Conservation (phyloP, 495 filamentous ascomycete genomes). For the Hyphodiscus hymeniophilus region DNA sequence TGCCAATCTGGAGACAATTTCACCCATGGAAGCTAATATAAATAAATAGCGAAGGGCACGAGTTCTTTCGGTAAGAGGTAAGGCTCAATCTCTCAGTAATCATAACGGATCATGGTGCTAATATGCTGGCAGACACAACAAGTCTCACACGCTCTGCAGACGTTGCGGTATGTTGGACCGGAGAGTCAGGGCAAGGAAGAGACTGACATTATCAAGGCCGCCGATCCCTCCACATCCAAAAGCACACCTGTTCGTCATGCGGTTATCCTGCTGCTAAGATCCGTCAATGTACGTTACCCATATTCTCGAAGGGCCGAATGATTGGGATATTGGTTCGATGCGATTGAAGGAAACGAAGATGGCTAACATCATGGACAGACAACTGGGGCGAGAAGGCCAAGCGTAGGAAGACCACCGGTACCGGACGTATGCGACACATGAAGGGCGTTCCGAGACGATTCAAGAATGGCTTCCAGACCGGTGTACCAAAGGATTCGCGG, state of each 20-base stretch:
- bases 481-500: conserved; percentile 75
- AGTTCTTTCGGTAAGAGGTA: conserved; percentile 95
- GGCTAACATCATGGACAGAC: conserved; percentile 45
- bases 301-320: neutral
- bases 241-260: conserved; percentile 95
- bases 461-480: conserved; percentile 93
- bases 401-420: conserved; percentile 97
- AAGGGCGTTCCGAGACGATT: conserved; percentile 83
- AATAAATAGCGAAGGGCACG: conserved; percentile 67
- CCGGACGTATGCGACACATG: conserved; percentile 87
- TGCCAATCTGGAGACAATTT: conserved; percentile 15
- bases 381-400: conserved; percentile 99
- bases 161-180: conserved; percentile 79
- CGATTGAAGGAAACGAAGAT: conserved; percentile 19
- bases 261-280: conserved; percentile 96
- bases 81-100: too few relatives aligned
- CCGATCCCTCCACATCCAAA: conserved; percentile 98
- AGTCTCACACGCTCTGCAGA: conserved; percentile 98
- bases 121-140: too few relatives aligned
- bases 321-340: neutral
- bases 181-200: neutral
- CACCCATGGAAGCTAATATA: conserved; percentile 6
- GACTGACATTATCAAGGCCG: conserved; percentile 50
- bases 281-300: conserved; percentile 82
- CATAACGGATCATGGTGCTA: too few relatives aligned